Evolutionary conservation across 225 moss, liverwort and hornwort species (phyloP).

Genomic region (Bryum argenteum): DNA sequence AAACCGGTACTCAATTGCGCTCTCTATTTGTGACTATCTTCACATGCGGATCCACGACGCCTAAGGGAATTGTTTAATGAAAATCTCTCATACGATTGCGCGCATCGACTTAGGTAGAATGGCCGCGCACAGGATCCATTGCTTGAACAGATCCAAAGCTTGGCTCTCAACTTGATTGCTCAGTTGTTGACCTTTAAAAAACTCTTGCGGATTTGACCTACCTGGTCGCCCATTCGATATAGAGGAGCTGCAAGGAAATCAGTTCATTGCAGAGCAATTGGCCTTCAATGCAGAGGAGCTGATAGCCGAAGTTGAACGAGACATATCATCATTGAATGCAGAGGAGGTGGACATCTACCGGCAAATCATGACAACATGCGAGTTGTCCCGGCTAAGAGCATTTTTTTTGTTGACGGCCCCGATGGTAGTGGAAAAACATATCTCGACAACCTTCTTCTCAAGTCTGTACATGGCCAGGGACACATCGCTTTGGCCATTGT

Average conservation of each 20-base stretch:
- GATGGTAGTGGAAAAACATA: neutral
- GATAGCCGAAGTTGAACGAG: too few species aligned
- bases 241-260: too few species aligned
- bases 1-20: neutral
- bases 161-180: neutral
- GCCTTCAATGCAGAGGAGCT: too few species aligned
- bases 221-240: too few species aligned
- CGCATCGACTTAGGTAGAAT: neutral
- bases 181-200: too few species aligned
- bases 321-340: neutral
- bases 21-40: neutral
- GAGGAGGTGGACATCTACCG: neutral
- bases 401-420: neutral
- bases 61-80: neutral
- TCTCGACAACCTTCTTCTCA: neutral
- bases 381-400: neutral
- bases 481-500: neutral
- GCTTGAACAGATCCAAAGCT: neutral
- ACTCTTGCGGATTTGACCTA: neutral
- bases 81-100: neutral
- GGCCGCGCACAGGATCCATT: too few species aligned
- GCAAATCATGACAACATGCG: neutral
- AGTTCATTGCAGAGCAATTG: too few species aligned
- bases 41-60: rapidly evolving
- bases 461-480: neutral